Conservation (phyloP, 768 basidiomycete genomes). For the Psilocybe tampanensis region DNA sequence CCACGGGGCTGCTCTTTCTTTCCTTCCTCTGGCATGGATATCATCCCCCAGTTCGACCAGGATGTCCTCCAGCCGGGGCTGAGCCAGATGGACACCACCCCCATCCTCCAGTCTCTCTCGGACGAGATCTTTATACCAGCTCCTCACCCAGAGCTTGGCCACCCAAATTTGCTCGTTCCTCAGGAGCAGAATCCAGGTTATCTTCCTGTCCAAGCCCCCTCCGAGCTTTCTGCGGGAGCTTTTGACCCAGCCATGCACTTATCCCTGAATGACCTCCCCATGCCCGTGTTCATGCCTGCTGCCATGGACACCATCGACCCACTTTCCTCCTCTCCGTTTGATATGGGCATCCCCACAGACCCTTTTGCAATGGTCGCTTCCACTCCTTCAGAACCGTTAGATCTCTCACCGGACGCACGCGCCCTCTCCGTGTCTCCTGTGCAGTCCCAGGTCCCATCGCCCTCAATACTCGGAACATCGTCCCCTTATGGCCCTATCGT, state of each 20-base stretch:
- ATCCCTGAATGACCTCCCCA: slow-evolving; percentile 37
- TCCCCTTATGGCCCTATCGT: slow-evolving; percentile 40
- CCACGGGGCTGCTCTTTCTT: neutral
- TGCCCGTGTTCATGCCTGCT: slow-evolving; percentile 30
- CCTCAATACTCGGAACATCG: slow-evolving; percentile 39
- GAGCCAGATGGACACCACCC: slow-evolving; percentile 24
- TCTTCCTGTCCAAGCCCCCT: slow-evolving; percentile 30
- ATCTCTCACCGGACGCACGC: slow-evolving; percentile 38
- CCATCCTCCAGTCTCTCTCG: slow-evolving; percentile 13
- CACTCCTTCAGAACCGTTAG: slow-evolving; percentile 34
- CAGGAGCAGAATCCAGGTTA: slow-evolving; percentile 37
- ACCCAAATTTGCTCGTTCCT: slow-evolving; percentile 11
- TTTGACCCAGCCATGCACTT: slow-evolving; percentile 36
- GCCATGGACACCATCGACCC: slow-evolving; percentile 38
- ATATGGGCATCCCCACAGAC: slow-evolving; percentile 36
- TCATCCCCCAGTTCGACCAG: slow-evolving; percentile 34
- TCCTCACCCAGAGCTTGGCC: slow-evolving; percentile 21
- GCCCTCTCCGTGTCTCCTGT: slow-evolving; percentile 35
- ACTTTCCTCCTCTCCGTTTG: slow-evolving; percentile 35
- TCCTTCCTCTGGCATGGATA: slow-evolving; percentile 20
- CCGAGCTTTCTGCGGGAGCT: slow-evolving; percentile 12
- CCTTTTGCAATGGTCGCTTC: slow-evolving; percentile 32
- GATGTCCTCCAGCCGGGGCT: slow-evolving; percentile 27
- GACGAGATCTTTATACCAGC: slow-evolving; percentile 21
- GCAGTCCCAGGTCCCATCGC: slow-evolving; percentile 38